Evolutionary conservation across 2,329 filamentous ascomycete genomes (phyloP).

Genomic region (Cytospora mali): DNA sequence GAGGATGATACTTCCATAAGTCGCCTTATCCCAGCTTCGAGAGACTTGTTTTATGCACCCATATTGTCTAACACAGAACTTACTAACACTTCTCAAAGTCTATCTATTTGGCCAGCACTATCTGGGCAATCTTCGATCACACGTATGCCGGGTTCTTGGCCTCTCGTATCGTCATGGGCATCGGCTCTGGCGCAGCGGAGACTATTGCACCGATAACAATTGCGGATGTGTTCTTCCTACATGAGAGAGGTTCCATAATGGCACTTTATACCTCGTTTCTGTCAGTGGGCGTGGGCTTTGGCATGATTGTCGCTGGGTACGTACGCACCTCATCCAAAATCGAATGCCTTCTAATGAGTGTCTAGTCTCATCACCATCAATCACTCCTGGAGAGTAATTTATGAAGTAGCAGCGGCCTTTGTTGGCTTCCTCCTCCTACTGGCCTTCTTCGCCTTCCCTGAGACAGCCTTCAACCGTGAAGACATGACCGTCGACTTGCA

Average conservation of each 20-base stretch:
- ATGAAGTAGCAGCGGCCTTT: conserved; percentile 53
- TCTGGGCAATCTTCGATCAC: conserved; percentile 48
- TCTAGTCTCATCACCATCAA: conserved; percentile 50
- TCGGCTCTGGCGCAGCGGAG: conserved; percentile 57
- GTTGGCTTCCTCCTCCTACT: conserved; percentile 51
- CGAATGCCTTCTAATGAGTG: conserved; percentile 24
- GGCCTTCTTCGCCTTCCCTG: conserved; percentile 56
- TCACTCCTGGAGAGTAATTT: conserved; percentile 54
- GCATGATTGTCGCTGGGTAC: conserved; percentile 47
- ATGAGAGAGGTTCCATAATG: conserved; percentile 57
- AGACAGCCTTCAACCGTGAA: conserved; percentile 51
- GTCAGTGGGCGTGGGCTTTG: conserved; percentile 46
- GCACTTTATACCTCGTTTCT: conserved; percentile 47
- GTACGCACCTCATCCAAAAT: conserved; percentile 7
- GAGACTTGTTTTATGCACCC: not conserved
- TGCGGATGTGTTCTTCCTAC: conserved; percentile 59
- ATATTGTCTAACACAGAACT: not conserved
- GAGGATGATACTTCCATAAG: not conserved
- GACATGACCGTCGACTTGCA: conserved; percentile 26
- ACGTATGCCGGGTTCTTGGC: conserved; percentile 46
- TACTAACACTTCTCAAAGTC: conserved; percentile 3
- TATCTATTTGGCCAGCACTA: conserved; percentile 44
- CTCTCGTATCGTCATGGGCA: conserved; percentile 54
- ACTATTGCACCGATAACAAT: conserved; percentile 54
- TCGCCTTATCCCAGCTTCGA: not conserved